These are phyloP conservation scores for Penicillium concentricum DNA, from an alignment of 2,329 filamentous ascomycete genomes.

Conservation along the genomic window DNA sequence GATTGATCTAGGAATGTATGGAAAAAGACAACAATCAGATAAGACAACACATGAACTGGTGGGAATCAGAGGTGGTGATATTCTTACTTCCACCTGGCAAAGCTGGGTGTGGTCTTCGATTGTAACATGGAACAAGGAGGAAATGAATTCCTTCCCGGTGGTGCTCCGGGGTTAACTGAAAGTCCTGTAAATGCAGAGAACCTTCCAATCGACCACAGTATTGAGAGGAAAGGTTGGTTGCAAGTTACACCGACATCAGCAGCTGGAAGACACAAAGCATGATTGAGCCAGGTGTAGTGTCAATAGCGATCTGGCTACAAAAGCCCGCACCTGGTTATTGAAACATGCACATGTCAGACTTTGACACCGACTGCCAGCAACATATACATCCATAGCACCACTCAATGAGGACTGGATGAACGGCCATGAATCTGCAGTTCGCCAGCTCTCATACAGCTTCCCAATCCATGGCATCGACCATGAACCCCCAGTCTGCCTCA, in stretches of 20 bases:
- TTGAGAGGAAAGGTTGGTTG: too few species aligned
- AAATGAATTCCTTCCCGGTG: too few species aligned
- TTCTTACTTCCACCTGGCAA: background rate
- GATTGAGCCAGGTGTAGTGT: background rate
- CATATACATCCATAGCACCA: background rate
- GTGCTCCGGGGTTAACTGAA: background rate
- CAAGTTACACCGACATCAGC: background rate
- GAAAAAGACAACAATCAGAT: background rate
- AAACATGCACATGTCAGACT: background rate
- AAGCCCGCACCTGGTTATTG: background rate
- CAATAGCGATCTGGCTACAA: background rate
- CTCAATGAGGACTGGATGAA: background rate
- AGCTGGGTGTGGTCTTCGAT: background rate
- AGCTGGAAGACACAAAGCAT: background rate
- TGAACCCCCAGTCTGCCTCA: conserved; percentile 56
- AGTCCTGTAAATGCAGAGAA: too few species aligned
- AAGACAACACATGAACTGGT: too few species aligned
- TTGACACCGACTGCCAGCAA: background rate
- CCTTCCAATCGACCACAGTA: background rate
- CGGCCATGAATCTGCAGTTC: background rate
- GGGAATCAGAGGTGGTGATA: background rate
- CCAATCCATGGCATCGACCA: conserved; percentile 62
- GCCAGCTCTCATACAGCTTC: conserved; percentile 37
- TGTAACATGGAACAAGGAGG: background rate
- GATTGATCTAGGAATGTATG: too few species aligned